Base-by-base conservation (phyloP, 352 stramenopile species). In the Hyaloperonospora arabidopsidis region DNA sequence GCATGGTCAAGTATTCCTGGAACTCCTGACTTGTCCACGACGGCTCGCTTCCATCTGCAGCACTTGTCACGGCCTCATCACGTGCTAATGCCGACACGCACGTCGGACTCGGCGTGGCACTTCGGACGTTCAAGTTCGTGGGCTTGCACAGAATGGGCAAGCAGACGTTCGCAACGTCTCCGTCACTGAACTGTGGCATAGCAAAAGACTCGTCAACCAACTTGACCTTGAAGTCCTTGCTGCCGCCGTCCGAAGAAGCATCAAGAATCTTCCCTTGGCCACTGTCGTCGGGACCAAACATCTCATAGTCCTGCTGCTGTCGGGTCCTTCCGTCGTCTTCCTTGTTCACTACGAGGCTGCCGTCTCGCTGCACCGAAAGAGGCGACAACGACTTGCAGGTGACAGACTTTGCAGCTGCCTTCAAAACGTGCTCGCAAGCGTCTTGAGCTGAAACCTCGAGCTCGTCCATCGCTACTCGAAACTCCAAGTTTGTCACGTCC, bases 1-100 rank as follows among this genome's bases (percentile, higher is more conserved):
- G 56, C 53, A 82, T 56, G 6, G 55, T 58, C 45, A 68, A 64
- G 56, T 77, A 82, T 48, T 74, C 57, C 14, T 61, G 39, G 29
- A 81, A 71, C n/a, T 81, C 61, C 40, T 67, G 55, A n/a, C 63
- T 58, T 8, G 59, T 68, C 70, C 70, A 80, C 10, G 59, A 66
- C 4, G 59, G 63, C 15, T 63, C 53, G 1, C 39, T 17, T 7
- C 10, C 7, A 12, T 25, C 43, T 3, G n/a, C 15, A n/a, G 19
- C 48, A 17, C 12, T 38, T 45, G 25, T 49, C 17, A 36, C 50
- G 1, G 40, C 50, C 14, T 63, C 36, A 14, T 64, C 45, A 21
- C 39, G 52, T 35, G 39, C 38, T 1, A 64, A 45, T n/a, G 64
- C 49, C 6, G 65, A 66, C 28, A 64, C 52, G 22, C 49, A 63